phyloP scores from a whole-genome alignment of 306 rosid genomes.

The Pterocarpus macrocarpus region DNA sequence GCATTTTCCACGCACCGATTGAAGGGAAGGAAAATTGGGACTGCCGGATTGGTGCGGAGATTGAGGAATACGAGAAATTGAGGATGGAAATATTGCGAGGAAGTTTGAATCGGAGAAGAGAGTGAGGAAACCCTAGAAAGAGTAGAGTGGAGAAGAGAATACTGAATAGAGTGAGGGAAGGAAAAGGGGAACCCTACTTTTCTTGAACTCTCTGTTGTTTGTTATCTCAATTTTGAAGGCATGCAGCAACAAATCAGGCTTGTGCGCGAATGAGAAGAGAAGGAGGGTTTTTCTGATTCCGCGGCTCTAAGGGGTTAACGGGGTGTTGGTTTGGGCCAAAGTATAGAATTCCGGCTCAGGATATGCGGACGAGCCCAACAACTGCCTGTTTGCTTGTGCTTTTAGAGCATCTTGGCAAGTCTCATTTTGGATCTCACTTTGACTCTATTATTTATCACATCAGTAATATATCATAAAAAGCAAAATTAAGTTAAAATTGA shows the following conservation, averaged over 20 bases:
- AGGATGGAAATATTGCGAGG: neutral
- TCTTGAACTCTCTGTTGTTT: neutral
- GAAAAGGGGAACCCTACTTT: neutral
- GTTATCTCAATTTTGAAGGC: constrained; percentile 25
- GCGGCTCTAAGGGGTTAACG: neutral
- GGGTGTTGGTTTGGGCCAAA: neutral
- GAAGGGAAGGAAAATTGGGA: neutral
- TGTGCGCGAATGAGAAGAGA: neutral
- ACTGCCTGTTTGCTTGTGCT: too few relatives aligned
- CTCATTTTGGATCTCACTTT: too few relatives aligned
- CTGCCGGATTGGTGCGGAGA: neutral
- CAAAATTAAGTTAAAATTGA: too few relatives aligned
- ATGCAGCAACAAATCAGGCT: neutral
- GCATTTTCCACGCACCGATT: constrained; percentile 38
- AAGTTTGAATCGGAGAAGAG: neutral
- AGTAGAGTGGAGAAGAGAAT: constrained; percentile 3
- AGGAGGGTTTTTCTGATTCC: neutral
- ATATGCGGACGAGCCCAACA: too few relatives aligned
- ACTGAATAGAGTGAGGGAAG: constrained; percentile 8
- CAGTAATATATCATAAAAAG: too few relatives aligned
- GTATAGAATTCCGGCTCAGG: too few relatives aligned
- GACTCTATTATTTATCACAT: too few relatives aligned
- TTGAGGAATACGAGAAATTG: neutral
- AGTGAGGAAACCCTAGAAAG: constrained; percentile 47
- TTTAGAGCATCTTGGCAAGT: too few relatives aligned